Percentiles rank a stretch among this genome's conserved stretches.
Conservation (phyloP, 352 stramenopile genomes). For the Phytopythium kandeliae region DNA sequence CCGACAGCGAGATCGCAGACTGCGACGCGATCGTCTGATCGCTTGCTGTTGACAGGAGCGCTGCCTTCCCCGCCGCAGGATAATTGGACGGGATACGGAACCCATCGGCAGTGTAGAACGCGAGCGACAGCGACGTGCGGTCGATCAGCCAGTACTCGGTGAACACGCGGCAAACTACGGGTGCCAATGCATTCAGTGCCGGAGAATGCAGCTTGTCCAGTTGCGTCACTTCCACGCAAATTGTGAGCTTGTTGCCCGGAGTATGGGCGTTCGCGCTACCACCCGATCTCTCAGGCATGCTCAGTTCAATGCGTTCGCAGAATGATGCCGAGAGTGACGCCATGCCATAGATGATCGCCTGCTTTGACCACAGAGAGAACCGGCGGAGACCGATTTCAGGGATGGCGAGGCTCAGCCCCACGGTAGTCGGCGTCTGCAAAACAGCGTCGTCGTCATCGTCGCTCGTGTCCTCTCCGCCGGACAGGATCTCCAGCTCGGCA, state of each 20-base stretch:
- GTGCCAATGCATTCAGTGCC: constrained; percentile 40
- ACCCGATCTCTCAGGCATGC: constrained; percentile 31
- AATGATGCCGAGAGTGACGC: constrained; percentile 18
- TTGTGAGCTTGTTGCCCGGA: constrained; percentile 47
- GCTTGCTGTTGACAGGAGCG: neutral
- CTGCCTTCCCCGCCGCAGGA: constrained; percentile 7
- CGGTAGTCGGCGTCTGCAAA: constrained; percentile 45
- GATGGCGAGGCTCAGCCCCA: constrained; percentile 69
- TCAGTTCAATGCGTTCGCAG: constrained; percentile 65
- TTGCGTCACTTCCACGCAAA: constrained; percentile 52
- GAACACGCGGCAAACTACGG: constrained; percentile 65
- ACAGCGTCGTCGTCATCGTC: constrained; percentile 11
- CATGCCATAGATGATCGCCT: constrained; percentile 67
- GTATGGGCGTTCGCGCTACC: constrained; percentile 10
- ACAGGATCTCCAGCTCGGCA: constrained; percentile 65
- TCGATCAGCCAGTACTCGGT: constrained; percentile 86
- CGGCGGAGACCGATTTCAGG: constrained; percentile 47
- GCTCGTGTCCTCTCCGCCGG: constrained; percentile 24
- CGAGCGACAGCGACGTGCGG: constrained; percentile 61
- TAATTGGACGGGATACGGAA: constrained; percentile 50
- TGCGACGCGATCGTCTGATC: constrained; percentile 11
- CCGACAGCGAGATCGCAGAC: constrained; percentile 49
- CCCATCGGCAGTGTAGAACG: constrained; percentile 62
- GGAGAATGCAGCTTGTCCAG: constrained; percentile 41
- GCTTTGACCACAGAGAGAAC: constrained; percentile 49